phyloP scores from a whole-genome alignment of 2,329 filamentous ascomycete species.

The Aspergillus felis region DNA sequence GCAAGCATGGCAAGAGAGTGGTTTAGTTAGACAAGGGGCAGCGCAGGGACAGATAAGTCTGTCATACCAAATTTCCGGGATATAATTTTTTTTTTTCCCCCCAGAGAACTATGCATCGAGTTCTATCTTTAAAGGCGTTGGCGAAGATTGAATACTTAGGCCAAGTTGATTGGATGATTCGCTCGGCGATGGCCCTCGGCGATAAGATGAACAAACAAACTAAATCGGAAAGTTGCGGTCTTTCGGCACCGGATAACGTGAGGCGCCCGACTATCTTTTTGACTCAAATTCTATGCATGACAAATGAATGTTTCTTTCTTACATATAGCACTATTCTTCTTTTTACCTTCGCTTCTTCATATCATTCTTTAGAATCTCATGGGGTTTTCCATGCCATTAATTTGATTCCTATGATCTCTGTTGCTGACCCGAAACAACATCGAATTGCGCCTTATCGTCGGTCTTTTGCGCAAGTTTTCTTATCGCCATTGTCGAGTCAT shows the following conservation, averaged over 20 bases:
- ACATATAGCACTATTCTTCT: background rate
- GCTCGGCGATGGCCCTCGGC: too few relatives aligned
- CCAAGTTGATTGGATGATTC: too few relatives aligned
- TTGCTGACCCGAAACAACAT: background rate
- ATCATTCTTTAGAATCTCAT: background rate
- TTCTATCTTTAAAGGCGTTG: too few relatives aligned
- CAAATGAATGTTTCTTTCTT: background rate
- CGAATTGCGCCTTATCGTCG: background rate
- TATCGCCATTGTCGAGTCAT: background rate
- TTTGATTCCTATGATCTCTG: background rate
- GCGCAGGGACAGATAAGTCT: too few relatives aligned
- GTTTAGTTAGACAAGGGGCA: too few relatives aligned
- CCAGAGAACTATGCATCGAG: too few relatives aligned
- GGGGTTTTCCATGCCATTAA: background rate
- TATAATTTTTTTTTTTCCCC: too few relatives aligned
- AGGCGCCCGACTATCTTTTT: background rate
- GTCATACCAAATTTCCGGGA: too few relatives aligned
- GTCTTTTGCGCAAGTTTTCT: background rate
- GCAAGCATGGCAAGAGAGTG: too few relatives aligned
- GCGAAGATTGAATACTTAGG: too few relatives aligned
- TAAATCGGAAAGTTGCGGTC: conserved; percentile 2
- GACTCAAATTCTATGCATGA: background rate
- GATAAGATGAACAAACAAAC: too few relatives aligned
- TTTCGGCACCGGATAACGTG: background rate
- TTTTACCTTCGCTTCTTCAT: too few relatives aligned